Percentiles rank a stretch among this genome's conserved stretches.
These are phyloP conservation scores for Quercus aquifolioides DNA, from an alignment of 306 rosid genomes.

Conservation along the genomic window DNA sequence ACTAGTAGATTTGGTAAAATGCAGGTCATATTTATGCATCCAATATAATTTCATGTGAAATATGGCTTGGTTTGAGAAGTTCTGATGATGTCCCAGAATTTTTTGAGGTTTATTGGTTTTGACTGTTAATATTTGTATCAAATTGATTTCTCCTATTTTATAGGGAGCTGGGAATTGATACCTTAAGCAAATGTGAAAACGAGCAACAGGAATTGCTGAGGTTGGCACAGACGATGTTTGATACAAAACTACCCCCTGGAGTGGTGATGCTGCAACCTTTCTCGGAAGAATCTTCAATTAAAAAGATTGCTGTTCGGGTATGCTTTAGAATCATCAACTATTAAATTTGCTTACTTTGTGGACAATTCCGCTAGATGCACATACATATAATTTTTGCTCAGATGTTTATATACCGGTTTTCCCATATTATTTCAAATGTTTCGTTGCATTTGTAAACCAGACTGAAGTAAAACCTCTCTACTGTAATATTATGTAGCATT, in stretches of 20 bases:
- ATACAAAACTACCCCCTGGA: constrained; percentile 94
- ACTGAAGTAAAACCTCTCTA: not conserved
- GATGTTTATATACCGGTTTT: not conserved
- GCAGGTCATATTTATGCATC: constrained; percentile 3
- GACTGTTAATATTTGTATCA: constrained; percentile 9
- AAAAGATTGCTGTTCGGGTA: constrained; percentile 82
- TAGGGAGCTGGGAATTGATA: constrained; percentile 88
- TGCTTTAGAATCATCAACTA: not conserved
- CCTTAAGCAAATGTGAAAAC: constrained; percentile 65
- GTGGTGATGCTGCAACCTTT: constrained; percentile 86
- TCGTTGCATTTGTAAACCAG: not conserved
- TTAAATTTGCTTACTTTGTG: not conserved
- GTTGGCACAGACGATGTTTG: constrained; percentile 85
- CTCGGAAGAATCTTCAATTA: constrained; percentile 85
- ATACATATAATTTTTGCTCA: not conserved
- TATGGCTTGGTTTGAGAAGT: not conserved
- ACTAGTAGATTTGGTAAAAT: constrained; percentile 6
- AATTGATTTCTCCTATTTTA: constrained; percentile 18
- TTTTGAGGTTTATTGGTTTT: not conserved
- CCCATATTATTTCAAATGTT: not conserved
- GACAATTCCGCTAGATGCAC: not conserved
- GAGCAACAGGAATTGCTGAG: constrained; percentile 69
- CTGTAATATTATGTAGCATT: too few relatives aligned
- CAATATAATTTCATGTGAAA: not conserved
- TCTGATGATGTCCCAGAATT: not conserved